Percentiles rank a stretch among this genome's conserved stretches.
Conservation (phyloP, 139 green algal genomes). For the Picochlorum sp. region DNA sequence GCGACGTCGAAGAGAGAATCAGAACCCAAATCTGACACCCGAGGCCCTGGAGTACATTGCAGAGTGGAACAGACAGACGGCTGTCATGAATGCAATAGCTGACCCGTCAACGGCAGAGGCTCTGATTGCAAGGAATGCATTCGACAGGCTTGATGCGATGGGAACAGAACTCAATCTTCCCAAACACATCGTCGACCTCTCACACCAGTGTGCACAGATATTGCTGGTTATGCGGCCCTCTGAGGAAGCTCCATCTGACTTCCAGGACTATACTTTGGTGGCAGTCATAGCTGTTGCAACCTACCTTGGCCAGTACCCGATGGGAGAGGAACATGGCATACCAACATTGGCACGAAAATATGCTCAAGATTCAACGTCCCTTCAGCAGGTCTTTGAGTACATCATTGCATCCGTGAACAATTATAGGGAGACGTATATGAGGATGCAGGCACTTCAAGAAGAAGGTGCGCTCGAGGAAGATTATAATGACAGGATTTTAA, state of each 20-base stretch:
- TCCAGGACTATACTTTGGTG: conserved; percentile 79
- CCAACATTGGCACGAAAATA: conserved; percentile 49
- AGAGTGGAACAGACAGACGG: conserved; percentile 56
- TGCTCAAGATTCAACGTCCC: conserved; percentile 41
- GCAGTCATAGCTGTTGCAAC: conserved; percentile 62
- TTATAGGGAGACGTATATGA: conserved; percentile 50
- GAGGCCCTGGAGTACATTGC: conserved; percentile 23
- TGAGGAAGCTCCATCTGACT: conserved; percentile 59
- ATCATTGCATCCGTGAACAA: conserved; percentile 62
- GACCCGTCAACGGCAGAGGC: conserved; percentile 47
- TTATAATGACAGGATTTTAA: neutral
- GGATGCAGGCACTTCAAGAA: conserved; percentile 26
- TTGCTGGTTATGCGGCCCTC: conserved; percentile 68
- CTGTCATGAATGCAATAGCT: conserved; percentile 41
- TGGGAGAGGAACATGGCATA: conserved; percentile 56
- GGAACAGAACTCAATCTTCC: conserved; percentile 31
- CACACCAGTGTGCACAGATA: conserved; percentile 65
- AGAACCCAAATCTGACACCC: conserved; percentile 3
- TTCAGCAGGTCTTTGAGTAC: conserved; percentile 79
- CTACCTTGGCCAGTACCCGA: conserved; percentile 51
- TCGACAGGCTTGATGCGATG: conserved; percentile 46
- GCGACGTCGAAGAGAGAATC: neutral
- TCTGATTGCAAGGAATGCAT: conserved; percentile 48
- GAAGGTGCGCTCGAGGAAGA: conserved; percentile 27
- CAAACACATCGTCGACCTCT: conserved; percentile 42